These are phyloP conservation scores for Anthracocystis walkeri DNA, from an alignment of 1,284 basidiomycete species.

Conservation along the genomic window DNA sequence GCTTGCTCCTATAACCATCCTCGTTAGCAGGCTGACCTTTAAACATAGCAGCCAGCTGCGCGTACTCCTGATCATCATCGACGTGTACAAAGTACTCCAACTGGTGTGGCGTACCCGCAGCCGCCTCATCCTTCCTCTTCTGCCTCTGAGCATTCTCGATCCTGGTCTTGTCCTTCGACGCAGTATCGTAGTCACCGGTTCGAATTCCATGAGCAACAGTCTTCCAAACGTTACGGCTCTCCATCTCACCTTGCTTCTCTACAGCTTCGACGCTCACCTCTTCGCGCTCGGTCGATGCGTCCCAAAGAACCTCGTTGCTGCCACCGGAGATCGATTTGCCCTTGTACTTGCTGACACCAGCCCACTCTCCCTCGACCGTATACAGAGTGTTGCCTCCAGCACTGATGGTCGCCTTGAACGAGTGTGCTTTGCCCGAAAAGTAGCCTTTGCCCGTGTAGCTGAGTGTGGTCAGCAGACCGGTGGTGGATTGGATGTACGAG, in stretches of 20 bases:
- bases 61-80: slow-evolving; percentile 69
- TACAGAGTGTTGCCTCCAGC: slow-evolving; percentile 72
- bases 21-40: slow-evolving; percentile 57
- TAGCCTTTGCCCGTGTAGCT: slow-evolving; percentile 91
- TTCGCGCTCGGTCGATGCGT: slow-evolving; percentile 73
- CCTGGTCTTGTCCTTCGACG: slow-evolving; percentile 86
- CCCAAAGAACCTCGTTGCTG: slow-evolving; percentile 72
- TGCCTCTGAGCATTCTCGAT: slow-evolving; percentile 97
- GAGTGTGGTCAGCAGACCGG: slow-evolving; percentile 78
- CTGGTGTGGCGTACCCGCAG: slow-evolving; percentile 80
- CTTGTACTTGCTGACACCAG: slow-evolving; percentile 75
- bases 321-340: slow-evolving; percentile 51
- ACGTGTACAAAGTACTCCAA: slow-evolving; percentile 68
- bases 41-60: slow-evolving; percentile 54
- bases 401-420: slow-evolving; percentile 84
- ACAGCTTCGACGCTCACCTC: slow-evolving; percentile 79
- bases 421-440: slow-evolving; percentile 91
- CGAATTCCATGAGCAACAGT: slow-evolving; percentile 90
- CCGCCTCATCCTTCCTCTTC: slow-evolving; percentile 83
- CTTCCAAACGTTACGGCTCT: slow-evolving; percentile 87
- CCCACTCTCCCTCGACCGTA: slow-evolving; percentile 89
- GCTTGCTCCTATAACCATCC: slow-evolving; percentile 56
- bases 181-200: slow-evolving; percentile 90
- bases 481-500: slow-evolving; percentile 84
- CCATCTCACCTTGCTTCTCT: slow-evolving; percentile 80